Conservation (phyloP, 2,329 filamentous ascomycete genomes). For the Trichoderma sp. region DNA sequence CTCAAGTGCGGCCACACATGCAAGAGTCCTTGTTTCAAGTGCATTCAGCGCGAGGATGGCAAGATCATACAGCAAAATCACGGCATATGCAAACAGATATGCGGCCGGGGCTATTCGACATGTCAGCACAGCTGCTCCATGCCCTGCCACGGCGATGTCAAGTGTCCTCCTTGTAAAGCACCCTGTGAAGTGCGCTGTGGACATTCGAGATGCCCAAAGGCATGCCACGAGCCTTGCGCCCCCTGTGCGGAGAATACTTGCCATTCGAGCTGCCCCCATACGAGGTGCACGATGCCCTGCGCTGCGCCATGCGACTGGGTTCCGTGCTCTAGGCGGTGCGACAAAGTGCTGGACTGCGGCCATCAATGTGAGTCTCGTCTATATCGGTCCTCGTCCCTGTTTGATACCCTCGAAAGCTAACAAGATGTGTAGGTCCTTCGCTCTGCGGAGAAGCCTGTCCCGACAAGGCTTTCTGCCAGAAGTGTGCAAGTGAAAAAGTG, state of each 20-base stretch:
- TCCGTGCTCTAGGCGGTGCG: constrained; percentile 65
- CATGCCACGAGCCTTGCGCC: constrained; percentile 61
- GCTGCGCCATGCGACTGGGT: constrained; percentile 68
- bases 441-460: constrained; percentile 68
- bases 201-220: constrained; percentile 58
- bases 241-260: constrained; percentile 62
- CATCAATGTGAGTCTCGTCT: constrained; percentile 56
- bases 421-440: constrained; percentile 47
- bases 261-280: constrained; percentile 58
- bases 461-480: constrained; percentile 54
- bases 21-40: constrained; percentile 51
- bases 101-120: constrained; percentile 52
- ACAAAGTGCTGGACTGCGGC: constrained; percentile 55
- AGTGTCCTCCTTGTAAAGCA: constrained; percentile 51
- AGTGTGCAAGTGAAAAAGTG: constrained; percentile 51
- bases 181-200: constrained; percentile 59
- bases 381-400: background rate
- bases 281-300: constrained; percentile 57
- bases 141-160: constrained; percentile 54
- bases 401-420: background rate
- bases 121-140: constrained; percentile 59
- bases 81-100: constrained; percentile 50
- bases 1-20: constrained; percentile 64
- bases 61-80: constrained; percentile 46
- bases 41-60: constrained; percentile 45